Evolutionary conservation across 2,329 filamentous ascomycete genomes (phyloP).

Genomic region (Pezicula neosporulosa): DNA sequence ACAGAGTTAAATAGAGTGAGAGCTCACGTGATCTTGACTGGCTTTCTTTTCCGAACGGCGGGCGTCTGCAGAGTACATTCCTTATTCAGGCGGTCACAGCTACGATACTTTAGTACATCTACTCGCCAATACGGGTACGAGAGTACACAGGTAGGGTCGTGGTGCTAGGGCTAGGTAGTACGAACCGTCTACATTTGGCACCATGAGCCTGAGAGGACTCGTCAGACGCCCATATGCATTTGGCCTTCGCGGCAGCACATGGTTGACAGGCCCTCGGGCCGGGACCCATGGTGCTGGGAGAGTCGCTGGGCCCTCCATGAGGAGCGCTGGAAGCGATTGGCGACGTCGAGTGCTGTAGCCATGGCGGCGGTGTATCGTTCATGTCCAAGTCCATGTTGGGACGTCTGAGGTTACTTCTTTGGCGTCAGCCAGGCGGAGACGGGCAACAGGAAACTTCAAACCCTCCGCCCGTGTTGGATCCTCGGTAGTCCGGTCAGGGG

Average conservation of each 20-base stretch:
- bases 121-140: background rate
- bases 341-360: background rate
- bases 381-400: background rate
- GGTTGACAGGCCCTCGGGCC: background rate
- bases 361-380: background rate
- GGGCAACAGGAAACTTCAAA: too few relatives aligned
- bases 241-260: constrained; percentile 2
- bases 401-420: background rate
- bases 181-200: constrained; percentile 1
- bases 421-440: background rate
- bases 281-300: background rate
- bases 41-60: background rate
- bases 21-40: background rate
- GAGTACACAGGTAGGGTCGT: background rate
- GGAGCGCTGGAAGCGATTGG: background rate
- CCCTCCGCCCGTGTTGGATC: too few relatives aligned
- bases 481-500: too few relatives aligned
- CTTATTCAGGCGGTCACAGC: constrained; percentile 4
- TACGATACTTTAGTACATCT: background rate
- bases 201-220: background rate
- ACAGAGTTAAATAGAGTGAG: background rate
- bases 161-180: background rate
- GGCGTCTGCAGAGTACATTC: background rate
- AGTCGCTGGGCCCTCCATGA: background rate
- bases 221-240: constrained; percentile 1